A percentile compares a stretch with the other conserved stretches of the same genome.
These are phyloP conservation scores for Cadophora malorum DNA, from an alignment of 2,329 filamentous ascomycete genomes.

Conservation along the genomic window DNA sequence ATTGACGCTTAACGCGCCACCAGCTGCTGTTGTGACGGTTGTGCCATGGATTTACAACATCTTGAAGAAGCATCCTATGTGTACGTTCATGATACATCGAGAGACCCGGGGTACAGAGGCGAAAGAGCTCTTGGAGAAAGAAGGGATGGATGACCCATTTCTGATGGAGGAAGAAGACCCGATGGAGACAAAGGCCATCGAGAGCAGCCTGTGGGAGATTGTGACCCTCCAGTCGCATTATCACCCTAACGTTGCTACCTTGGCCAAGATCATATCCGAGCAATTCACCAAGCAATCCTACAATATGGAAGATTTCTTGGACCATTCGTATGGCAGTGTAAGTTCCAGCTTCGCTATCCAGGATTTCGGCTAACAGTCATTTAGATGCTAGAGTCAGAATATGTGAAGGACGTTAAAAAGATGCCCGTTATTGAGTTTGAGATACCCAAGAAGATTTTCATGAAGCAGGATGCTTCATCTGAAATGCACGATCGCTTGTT, in stretches of 20 bases:
- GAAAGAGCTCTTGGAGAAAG: conserved; percentile 64
- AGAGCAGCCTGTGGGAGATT: conserved; percentile 94
- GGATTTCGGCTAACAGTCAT: conserved; percentile 44
- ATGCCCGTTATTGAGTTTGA: conserved; percentile 89
- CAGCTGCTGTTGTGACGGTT: conserved; percentile 85
- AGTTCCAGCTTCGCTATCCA: conserved; percentile 46
- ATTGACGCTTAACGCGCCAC: conserved; percentile 85
- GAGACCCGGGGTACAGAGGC: conserved; percentile 64
- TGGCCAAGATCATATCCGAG: conserved; percentile 92
- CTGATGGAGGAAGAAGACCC: conserved; percentile 78
- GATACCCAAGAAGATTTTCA: conserved; percentile 66
- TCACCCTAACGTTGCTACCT: conserved; percentile 93
- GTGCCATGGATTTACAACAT: conserved; percentile 97
- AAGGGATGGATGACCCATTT: conserved; percentile 76
- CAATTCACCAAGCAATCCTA: conserved; percentile 97
- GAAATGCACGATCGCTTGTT: conserved; percentile 60
- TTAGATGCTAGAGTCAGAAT: conserved; percentile 82
- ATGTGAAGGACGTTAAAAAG: conserved; percentile 84
- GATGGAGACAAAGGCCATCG: conserved; percentile 83
- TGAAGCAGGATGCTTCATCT: conserved; percentile 53
- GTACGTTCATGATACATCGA: conserved; percentile 96
- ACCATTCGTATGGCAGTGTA: conserved; percentile 87
- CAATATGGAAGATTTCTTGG: conserved; percentile 95
- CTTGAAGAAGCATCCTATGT: conserved; percentile 85
- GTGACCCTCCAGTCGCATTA: conserved; percentile 91